Conservation (phyloP, 331 rosid species). For the Stylosanthes scabra region DNA sequence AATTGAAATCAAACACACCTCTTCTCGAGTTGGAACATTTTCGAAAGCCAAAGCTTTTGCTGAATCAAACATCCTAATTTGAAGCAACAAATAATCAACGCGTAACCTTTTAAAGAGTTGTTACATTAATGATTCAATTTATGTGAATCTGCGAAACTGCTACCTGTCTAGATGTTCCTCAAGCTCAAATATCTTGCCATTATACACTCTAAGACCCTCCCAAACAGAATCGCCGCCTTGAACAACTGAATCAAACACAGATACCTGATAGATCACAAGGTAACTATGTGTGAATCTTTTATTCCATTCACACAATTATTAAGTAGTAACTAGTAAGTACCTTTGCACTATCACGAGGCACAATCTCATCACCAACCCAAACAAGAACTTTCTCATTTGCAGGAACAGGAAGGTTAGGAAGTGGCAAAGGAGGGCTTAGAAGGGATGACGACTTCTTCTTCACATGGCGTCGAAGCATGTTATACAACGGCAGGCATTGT, state of each 20-base stretch:
- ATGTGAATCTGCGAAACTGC: too few relatives aligned
- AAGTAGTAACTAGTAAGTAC: slow-evolving; percentile 36
- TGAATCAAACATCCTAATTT: slow-evolving; percentile 77
- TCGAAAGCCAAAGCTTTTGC: slow-evolving; percentile 90
- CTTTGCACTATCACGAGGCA: slow-evolving; percentile 86
- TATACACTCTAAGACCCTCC: slow-evolving; percentile 90
- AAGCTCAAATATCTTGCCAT: slow-evolving; percentile 82
- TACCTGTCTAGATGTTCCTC: slow-evolving; percentile 91
- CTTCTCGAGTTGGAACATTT: slow-evolving; percentile 72
- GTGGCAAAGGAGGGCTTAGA: slow-evolving; percentile 62
- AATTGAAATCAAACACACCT: slow-evolving; percentile 49
- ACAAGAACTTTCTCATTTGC: slow-evolving; percentile 81
- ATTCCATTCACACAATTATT: neutral
- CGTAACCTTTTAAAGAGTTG: neutral
- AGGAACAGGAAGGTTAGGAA: slow-evolving; percentile 82
- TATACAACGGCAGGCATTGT: slow-evolving; percentile 78
- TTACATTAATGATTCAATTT: slow-evolving; percentile 15
- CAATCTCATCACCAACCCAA: slow-evolving; percentile 88
- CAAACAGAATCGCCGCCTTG: slow-evolving; percentile 96
- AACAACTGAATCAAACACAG: slow-evolving; percentile 88
- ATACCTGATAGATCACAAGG: slow-evolving; percentile 59
- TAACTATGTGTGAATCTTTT: slow-evolving; percentile 22
- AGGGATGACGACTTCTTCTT: slow-evolving; percentile 57
- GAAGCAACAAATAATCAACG: slow-evolving; percentile 26
- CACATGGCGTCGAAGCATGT: slow-evolving; percentile 66